Conservation (phyloP, 495 filamentous ascomycete species). For the Friedmanniomyces endolithicus region DNA sequence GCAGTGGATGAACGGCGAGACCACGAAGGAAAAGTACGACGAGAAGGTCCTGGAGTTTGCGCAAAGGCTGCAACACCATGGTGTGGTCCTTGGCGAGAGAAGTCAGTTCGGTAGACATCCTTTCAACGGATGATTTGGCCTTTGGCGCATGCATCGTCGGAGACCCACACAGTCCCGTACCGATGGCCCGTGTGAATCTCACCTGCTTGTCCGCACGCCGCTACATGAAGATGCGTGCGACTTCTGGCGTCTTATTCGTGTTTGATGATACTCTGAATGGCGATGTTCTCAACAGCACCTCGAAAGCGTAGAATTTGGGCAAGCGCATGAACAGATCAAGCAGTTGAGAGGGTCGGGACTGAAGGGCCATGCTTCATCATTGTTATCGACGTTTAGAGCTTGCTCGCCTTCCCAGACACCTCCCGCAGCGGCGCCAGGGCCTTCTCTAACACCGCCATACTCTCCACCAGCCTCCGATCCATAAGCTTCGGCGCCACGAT, state of each 20-base stretch:
- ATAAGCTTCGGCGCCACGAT: slow-evolving; percentile 47
- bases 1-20: slow-evolving; percentile 21
- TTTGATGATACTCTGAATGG: too few species aligned
- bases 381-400: background rate
- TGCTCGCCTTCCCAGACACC: background rate
- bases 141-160: too few species aligned
- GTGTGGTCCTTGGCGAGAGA: slow-evolving; percentile 36
- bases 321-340: too few species aligned
- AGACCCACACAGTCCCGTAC: too few species aligned
- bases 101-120: slow-evolving; percentile 35
- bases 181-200: too few species aligned
- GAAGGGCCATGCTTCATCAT: too few species aligned
- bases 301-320: too few species aligned
- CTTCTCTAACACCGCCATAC: slow-evolving; percentile 39
- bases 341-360: too few species aligned
- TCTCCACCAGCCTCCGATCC: slow-evolving; percentile 44
- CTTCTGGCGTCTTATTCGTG: too few species aligned
- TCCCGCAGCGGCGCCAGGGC: slow-evolving; percentile 18
- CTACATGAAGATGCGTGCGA: too few species aligned
- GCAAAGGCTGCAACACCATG: slow-evolving; percentile 31
- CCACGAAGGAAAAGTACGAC: slow-evolving; percentile 34
- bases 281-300: too few species aligned
- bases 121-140: background rate
- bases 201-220: too few species aligned
- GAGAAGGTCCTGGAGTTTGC: slow-evolving; percentile 35